A percentile compares a stretch with the other conserved stretches of the same genome.
Evolutionary conservation across 192 early-diverging fungal genomes (phyloP).

Genomic region (Umbelopsis ramanniana): DNA sequence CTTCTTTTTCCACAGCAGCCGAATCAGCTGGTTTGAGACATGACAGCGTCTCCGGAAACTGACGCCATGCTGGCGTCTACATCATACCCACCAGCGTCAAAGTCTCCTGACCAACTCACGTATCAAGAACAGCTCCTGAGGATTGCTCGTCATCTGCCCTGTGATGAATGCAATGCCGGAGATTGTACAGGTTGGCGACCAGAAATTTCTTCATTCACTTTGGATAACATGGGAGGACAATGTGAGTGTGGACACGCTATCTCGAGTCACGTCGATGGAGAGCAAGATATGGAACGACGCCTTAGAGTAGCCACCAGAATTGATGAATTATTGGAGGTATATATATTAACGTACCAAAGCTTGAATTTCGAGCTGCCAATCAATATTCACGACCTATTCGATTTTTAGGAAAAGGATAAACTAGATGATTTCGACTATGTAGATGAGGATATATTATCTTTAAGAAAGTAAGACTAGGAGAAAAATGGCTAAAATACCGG

Average conservation of each 20-base stretch:
- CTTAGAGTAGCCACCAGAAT: slow-evolving; percentile 54
- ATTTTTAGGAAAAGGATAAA: slow-evolving; percentile 53
- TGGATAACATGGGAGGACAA: slow-evolving; percentile 34
- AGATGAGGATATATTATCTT: slow-evolving; percentile 50
- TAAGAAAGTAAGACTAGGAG: slow-evolving; percentile 45
- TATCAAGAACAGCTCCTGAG: slow-evolving; percentile 51
- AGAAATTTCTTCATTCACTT: slow-evolving; percentile 29
- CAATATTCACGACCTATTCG: too few species aligned
- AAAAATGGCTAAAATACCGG: neutral
- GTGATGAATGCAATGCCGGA: slow-evolving; percentile 42
- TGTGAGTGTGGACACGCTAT: slow-evolving; percentile 56
- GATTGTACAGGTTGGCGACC: slow-evolving; percentile 57
- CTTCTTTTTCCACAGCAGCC: neutral
- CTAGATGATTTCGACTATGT: slow-evolving; percentile 54
- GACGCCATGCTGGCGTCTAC: slow-evolving; percentile 24
- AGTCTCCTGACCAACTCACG: slow-evolving; percentile 31
- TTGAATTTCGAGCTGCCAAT: too few species aligned
- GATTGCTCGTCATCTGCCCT: slow-evolving; percentile 52
- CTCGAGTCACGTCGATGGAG: slow-evolving; percentile 47
- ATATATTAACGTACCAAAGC: neutral
- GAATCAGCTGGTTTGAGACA: slow-evolving; percentile 21
- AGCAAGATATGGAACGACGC: slow-evolving; percentile 50
- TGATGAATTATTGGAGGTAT: slow-evolving; percentile 52
- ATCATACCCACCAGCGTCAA: slow-evolving; percentile 45
- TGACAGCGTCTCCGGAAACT: slow-evolving; percentile 26